Evolutionary conservation across 2,329 filamentous ascomycete species (phyloP), one percentile per base, ranked within the genome.

Genomic region (Stemphylium vesicarium): DNA sequence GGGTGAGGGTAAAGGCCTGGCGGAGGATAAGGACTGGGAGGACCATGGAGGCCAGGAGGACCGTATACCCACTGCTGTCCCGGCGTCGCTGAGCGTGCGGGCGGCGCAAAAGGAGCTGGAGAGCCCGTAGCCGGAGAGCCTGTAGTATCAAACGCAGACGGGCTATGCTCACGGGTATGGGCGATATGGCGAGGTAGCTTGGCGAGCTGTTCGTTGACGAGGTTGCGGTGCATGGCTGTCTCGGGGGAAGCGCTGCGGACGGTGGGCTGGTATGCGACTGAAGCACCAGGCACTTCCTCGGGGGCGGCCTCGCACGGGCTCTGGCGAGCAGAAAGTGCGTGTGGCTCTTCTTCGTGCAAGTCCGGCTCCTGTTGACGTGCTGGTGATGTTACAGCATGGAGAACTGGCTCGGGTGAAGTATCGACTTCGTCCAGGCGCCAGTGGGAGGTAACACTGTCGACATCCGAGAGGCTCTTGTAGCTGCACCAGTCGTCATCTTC

Each of bases 161-260:
- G 26, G 4, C 26, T 29, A 29, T 36, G 39, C 10, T 43, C 15
- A 8, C 26, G 40, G n/a, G 32, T 20, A 11, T 39, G 13, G 4
- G 49, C 26, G 12, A 45, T 45, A 12, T 36, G n/a, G 6, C 36
- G 15, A 13, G 20, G 37, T 3, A 50, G 50, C 11, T 16, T n/a
- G 6, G 38, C 29, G 3, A 56, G 41, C n/a, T 54, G 55, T 2
- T 38, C 26, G 22, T 38, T 16, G 24, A 54, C 51, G 9, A 58
- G 51, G 4, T 36, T 29, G 1, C 51, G 51, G 35, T 58, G 51
- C 18, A 36, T 16, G 8, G 33, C 4, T 3, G 42, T 43, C 11
- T 33, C 42, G 12, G 38, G 32, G 13, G 53, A 52, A 13, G 29
- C n/a, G 15, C 2, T 13, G 6, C 13, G 3, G 16, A 35, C 11